These are phyloP conservation scores for Picochlorum sp. DNA, from an alignment of 139 green algal genomes.

Conservation along the genomic window DNA sequence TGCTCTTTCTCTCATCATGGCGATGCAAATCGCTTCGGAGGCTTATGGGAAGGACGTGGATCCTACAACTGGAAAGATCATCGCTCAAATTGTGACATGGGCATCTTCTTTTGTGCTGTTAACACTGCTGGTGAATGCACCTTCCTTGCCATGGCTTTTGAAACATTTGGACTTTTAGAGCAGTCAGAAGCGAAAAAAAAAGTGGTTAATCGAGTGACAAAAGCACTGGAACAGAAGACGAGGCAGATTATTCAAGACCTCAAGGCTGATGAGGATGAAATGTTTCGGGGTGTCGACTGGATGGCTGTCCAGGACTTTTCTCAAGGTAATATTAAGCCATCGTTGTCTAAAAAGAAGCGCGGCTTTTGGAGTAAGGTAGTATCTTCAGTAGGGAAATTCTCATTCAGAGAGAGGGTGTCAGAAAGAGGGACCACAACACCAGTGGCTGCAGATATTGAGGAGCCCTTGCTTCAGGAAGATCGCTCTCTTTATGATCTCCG, in stretches of 20 bases:
- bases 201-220: not conserved
- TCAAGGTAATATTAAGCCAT: not conserved
- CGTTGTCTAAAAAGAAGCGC: not conserved
- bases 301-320: not conserved
- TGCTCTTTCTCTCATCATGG: conserved; percentile 50
- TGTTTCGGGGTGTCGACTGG: not conserved
- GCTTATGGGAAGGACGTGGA: not conserved
- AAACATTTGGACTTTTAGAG: not conserved
- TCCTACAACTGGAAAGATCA: conserved; percentile 12
- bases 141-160: conserved; percentile 17
- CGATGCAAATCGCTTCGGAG: conserved; percentile 69
- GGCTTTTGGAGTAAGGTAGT: not conserved
- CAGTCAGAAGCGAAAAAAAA: not conserved
- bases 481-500: no score
- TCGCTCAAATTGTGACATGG: conserved; percentile 57
- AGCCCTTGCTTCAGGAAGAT: no score
- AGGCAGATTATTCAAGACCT: not conserved
- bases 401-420: no score
- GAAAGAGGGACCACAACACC: no score
- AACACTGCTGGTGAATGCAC: conserved; percentile 72
- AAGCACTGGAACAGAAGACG: not conserved
- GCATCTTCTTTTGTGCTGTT: conserved; percentile 69
- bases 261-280: not conserved
- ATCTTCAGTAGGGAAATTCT: not conserved
- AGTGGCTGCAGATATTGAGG: no score